Evolutionary conservation across 768 basidiomycete genomes (phyloP).

Genomic region (Leucogyrophana mollusca): DNA sequence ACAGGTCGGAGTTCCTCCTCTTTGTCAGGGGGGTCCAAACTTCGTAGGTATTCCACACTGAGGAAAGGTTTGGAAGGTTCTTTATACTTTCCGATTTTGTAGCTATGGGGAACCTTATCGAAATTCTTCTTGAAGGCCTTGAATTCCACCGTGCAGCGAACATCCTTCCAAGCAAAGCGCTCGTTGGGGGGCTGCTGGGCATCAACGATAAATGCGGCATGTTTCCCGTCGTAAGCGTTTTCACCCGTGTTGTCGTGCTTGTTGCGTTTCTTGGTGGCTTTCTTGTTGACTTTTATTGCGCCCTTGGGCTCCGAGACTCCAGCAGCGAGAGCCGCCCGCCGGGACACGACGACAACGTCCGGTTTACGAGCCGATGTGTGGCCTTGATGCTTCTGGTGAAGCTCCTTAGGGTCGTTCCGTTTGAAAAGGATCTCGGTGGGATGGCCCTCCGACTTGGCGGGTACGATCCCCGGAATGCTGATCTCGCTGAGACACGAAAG

Average conservation of each 20-base stretch:
- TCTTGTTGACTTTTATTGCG: neutral
- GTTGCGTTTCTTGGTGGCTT: neutral
- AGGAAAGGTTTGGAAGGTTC: neutral
- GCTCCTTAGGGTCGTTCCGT: neutral
- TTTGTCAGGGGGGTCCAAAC: too few relatives aligned
- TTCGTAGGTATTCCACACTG: neutral
- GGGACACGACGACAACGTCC: neutral
- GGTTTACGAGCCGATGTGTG: neutral
- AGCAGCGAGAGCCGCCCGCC: neutral
- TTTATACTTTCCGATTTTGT: too few relatives aligned
- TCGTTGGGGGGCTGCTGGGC: neutral
- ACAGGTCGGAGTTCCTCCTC: too few relatives aligned
- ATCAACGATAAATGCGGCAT: too few relatives aligned
- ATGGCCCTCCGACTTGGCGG: too few relatives aligned
- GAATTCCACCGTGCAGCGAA: neutral
- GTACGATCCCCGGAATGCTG: neutral
- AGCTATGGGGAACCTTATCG: too few relatives aligned
- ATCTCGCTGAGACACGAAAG: conserved; percentile 2
- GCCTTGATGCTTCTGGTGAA: neutral
- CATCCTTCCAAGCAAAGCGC: neutral
- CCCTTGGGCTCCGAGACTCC: neutral
- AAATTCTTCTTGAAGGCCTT: neutral
- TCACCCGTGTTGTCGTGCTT: too few relatives aligned
- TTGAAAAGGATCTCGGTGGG: neutral
- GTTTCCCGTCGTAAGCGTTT: too few relatives aligned